These are phyloP conservation scores for Mortierella alpina DNA, from an alignment of 192 early-diverging fungal species.

Conservation along the genomic window DNA sequence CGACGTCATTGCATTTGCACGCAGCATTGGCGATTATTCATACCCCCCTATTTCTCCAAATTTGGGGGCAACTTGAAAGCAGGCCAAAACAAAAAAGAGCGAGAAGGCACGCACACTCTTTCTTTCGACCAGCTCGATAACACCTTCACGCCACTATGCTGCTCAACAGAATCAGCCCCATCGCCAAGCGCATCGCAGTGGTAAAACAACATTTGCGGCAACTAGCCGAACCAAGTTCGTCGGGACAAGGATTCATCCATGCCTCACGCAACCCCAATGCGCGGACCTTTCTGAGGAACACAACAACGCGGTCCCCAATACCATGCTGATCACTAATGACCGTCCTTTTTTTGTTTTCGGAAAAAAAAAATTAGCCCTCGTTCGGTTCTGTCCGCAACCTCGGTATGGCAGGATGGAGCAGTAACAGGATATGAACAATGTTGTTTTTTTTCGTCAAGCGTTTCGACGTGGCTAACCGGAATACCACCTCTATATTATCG, in stretches of 20 bases:
- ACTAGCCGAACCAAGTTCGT: neutral
- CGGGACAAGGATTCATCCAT: neutral
- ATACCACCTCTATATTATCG: neutral
- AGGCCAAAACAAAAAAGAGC: too few species aligned
- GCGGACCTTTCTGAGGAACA: too few species aligned
- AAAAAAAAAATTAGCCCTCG: conserved; percentile 13
- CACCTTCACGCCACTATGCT: conserved; percentile 14
- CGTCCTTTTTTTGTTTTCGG: neutral
- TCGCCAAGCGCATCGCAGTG: conserved; percentile 38
- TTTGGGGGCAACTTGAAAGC: too few species aligned
- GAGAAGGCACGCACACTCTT: too few species aligned
- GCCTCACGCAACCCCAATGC: neutral
- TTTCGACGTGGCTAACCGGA: neutral
- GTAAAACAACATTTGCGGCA: conserved; percentile 7
- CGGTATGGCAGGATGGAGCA: conserved; percentile 8
- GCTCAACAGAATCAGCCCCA: conserved; percentile 30
- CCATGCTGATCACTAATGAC: neutral
- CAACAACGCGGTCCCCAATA: too few species aligned
- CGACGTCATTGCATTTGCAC: too few species aligned
- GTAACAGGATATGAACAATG: neutral
- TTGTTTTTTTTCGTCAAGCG: neutral
- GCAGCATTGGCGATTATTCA: too few species aligned
- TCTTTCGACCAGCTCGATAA: too few species aligned
- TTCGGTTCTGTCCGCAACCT: conserved; percentile 40
- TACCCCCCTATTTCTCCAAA: too few species aligned